Evolutionary conservation across 495 filamentous ascomycete genomes (phyloP), one percentile per base, ranked within the genome.

Genomic region (Penicillium canescens): DNA sequence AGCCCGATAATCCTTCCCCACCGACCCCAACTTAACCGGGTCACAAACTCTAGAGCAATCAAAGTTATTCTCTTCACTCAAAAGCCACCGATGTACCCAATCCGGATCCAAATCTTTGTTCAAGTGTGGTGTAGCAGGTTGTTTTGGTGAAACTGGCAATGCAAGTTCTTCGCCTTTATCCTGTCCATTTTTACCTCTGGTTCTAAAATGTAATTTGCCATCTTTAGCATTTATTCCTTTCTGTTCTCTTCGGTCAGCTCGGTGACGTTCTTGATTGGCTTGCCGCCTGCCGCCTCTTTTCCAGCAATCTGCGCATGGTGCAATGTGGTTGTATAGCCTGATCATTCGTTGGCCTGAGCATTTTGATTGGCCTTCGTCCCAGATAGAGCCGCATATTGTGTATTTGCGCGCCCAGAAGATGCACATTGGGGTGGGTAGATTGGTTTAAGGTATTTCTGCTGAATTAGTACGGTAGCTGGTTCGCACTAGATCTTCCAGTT

Each of bases 351-450:
- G 28, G 10, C 56, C 59, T 0, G 10, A n/a, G 43, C 60, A 66
- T 40, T 16, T 14, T 2, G 33, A 34, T 7, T 34, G 36, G 16
- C 31, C 28, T 18, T 35, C 40, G 8, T 50, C 56, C 46, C 26
- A 57, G n/a, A 62, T 65, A 31, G 56, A 67, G 20, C 63, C 63
- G 20, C 66, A 69, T 9, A 62, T n/a, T 26, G 52, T 57, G 34
- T 58, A 65, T 16, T 55, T 62, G 11, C 42, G 23, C 23, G 45
- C 45, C 48, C 48, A 57, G 23, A 37, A 46, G 20, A 56, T 6
- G 36, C 62, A 68, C 62, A 68, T 68, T 23, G 23, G 34, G 40
- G 16, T 4, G 12, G 14, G 9, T 44, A 11, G 21, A 31, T 39
- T 8, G 36, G 33, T 23, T 10, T 24, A 23, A 18, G 18, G 8